Evolutionary conservation across 2,329 filamentous ascomycete genomes (phyloP), one percentile per base, ranked within the genome.

Genomic region (Phyllosticta ampelicida): DNA sequence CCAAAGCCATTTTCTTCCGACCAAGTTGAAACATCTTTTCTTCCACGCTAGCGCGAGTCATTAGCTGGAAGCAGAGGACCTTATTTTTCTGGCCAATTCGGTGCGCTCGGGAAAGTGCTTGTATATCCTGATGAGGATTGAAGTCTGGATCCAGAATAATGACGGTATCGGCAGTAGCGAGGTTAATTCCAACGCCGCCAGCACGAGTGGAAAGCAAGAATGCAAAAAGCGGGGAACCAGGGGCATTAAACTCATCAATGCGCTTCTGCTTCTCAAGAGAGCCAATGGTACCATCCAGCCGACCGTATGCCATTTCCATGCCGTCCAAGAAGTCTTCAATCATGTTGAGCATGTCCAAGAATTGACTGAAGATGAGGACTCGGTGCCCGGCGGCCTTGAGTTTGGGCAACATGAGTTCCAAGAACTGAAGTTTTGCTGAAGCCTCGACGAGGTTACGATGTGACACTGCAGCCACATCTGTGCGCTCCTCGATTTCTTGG

Each of bases 121-220:
- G 94, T 48, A 99, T 87, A 67, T 99, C 95, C 72, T 99, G 94
- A 68, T 99, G 94, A 0, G 94, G 94, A 62, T 99, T 99, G 77
- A 95, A 97, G 68, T 99, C 94, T 0, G 90, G 90, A 65, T 99
- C 91, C 63, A 97, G 84, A 63, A 99, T 96, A 63, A 99, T 96
- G 61, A 99, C 95, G 0, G 94, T 99, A 68, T 99, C 94, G 2
- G 94, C 94, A 8, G 91, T 96, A 0, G 94, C 94, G 58, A 99
- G 79, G 68, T 99, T 99, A 76, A 99, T 99, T 16, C 94, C 95
- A 0, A 99, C 92, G 66, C 95, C 94, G 56, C 94, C 94, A 18
- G 95, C 91, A 62, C 94, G 86, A 3, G 95, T 99, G 0, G 92
- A 97, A 0, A 99, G 79, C 18, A 99, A 74, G 72, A 99, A 97